A percentile compares a stretch with the other conserved stretches of the same genome.
Evolutionary conservation across 106 monocot genomes (phyloP).

Genomic region (Amphibolis antarctica): DNA sequence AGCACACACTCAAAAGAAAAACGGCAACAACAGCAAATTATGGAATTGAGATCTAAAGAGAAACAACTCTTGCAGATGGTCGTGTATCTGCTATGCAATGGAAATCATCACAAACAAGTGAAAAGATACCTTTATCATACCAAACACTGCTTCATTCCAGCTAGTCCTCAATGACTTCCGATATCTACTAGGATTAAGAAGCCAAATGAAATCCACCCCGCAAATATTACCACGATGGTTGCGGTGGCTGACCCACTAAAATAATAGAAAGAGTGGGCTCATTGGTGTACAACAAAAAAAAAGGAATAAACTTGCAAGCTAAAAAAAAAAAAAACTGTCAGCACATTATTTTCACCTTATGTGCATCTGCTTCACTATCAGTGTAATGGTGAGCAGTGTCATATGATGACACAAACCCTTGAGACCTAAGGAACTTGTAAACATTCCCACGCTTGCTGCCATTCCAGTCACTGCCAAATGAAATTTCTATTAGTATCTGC

Average conservation of each 20-base stretch:
- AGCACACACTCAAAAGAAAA: too few relatives aligned
- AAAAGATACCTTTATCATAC: slow-evolving; percentile 66
- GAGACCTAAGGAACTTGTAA: slow-evolving; percentile 92
- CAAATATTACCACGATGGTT: slow-evolving; percentile 98
- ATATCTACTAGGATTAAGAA: slow-evolving; percentile 67
- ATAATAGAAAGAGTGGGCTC: not conserved
- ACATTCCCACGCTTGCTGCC: slow-evolving; percentile 98
- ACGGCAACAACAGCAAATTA: not conserved
- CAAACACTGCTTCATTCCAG: slow-evolving; percentile 88
- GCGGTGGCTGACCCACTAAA: slow-evolving; percentile 96
- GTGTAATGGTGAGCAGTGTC: slow-evolving; percentile 89
- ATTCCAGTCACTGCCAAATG: slow-evolving; percentile 82
- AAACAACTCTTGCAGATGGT: not conserved
- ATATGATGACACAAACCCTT: slow-evolving; percentile 93
- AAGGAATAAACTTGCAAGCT: not conserved
- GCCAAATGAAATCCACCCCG: slow-evolving; percentile 99
- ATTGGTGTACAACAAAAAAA: not conserved
- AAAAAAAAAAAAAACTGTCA: not conserved
- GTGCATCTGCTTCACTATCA: slow-evolving; percentile 87
- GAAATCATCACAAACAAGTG: not conserved
- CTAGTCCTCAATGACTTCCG: slow-evolving; percentile 66
- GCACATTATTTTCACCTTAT: slow-evolving; percentile 42
- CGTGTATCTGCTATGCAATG: not conserved
- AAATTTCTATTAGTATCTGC: slow-evolving; percentile 1
- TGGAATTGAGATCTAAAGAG: not conserved